These are phyloP conservation scores for Leptographium flavum DNA, from an alignment of 2,329 filamentous ascomycete species.

Conservation along the genomic window DNA sequence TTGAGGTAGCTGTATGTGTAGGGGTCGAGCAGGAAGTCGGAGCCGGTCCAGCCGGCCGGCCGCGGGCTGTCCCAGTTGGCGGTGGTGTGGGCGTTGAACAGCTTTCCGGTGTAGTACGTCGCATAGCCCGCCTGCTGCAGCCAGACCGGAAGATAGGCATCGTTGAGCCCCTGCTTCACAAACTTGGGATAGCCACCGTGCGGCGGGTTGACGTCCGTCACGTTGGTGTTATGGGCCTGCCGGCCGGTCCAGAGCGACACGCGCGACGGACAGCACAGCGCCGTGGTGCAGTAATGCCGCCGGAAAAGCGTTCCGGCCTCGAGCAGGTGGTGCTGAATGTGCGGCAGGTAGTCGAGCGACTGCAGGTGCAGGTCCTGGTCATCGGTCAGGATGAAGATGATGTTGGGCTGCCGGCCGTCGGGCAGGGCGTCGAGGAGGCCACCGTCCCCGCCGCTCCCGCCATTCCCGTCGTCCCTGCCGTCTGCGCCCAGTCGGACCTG, in stretches of 20 bases:
- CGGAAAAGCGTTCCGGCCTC: conserved; percentile 44
- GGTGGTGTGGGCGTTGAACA: conserved; percentile 50
- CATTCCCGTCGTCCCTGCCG: too few species aligned
- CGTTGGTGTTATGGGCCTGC: conserved; percentile 56
- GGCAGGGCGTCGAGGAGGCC: too few species aligned
- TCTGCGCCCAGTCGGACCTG: not conserved
- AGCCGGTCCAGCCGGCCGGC: conserved; percentile 44
- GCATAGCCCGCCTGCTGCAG: conserved; percentile 54
- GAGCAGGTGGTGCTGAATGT: conserved; percentile 27
- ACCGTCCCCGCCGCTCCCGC: too few species aligned
- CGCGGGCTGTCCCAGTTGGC: conserved; percentile 46
- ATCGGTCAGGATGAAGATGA: conserved; percentile 44
- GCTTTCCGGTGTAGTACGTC: conserved; percentile 61
- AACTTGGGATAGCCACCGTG: conserved; percentile 55
- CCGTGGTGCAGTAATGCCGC: conserved; percentile 52
- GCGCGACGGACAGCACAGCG: conserved; percentile 53
- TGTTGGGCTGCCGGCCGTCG: conserved; percentile 7
- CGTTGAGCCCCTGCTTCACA: conserved; percentile 47
- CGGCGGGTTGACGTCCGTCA: conserved; percentile 41
- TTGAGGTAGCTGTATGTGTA: conserved; percentile 52
- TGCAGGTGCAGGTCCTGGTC: conserved; percentile 49
- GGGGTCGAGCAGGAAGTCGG: conserved; percentile 42
- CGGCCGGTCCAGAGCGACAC: conserved; percentile 52
- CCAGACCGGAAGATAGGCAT: conserved; percentile 57
- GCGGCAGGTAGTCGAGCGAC: conserved; percentile 43